These are phyloP conservation scores for Colletotrichum abscissum DNA, from an alignment of 2,329 filamentous ascomycete species.

Conservation along the genomic window DNA sequence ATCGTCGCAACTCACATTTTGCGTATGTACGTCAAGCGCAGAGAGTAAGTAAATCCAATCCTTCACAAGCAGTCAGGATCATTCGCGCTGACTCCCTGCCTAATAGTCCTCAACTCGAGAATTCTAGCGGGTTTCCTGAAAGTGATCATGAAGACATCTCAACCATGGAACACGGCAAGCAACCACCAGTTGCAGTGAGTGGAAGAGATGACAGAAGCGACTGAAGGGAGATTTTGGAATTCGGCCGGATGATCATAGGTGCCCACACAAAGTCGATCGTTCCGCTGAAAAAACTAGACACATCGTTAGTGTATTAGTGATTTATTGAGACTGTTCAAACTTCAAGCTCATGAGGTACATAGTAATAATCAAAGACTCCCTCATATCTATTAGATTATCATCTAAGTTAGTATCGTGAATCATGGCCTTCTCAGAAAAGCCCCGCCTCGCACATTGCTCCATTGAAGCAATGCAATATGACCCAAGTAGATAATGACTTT, in stretches of 20 bases:
- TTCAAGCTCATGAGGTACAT: too few species aligned
- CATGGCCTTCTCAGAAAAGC: too few species aligned
- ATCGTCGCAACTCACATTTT: constrained; percentile 21
- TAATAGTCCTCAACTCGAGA: constrained; percentile 21
- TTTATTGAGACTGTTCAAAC: too few species aligned
- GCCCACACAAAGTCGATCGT: background rate
- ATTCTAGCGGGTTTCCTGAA: constrained; percentile 3
- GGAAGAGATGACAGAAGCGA: background rate
- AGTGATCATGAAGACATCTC: constrained; percentile 3
- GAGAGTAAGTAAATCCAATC: constrained; percentile 10
- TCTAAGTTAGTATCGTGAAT: too few species aligned
- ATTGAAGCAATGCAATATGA: too few species aligned
- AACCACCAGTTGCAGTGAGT: background rate
- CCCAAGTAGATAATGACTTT: too few species aligned
- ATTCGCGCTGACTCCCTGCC: background rate
- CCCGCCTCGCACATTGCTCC: too few species aligned
- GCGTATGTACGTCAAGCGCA: constrained; percentile 19
- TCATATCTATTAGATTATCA: too few species aligned
- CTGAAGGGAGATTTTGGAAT: background rate
- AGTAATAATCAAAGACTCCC: too few species aligned
- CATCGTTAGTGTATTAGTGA: background rate
- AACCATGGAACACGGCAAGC: constrained; percentile 5
- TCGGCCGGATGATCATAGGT: too few species aligned
- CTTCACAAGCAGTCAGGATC: rapidly evolving
- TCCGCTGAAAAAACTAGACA: too few species aligned